phyloP scores from a whole-genome alignment of 140 eudicot genomes.

The Bidens hawaiensis region DNA sequence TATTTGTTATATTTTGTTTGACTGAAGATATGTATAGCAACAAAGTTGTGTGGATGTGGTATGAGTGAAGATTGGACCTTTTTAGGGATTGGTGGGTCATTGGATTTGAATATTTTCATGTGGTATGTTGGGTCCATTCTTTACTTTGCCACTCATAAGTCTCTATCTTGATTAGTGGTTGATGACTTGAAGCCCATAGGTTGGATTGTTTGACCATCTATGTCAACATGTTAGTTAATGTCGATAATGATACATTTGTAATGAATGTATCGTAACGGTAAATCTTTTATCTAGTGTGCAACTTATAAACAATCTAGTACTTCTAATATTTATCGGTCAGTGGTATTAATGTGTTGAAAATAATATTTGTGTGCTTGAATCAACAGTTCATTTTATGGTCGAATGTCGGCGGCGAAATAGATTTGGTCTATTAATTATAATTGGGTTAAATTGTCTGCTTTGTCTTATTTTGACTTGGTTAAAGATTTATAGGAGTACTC shows the following conservation, averaged over 20 bases:
- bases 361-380: too few relatives aligned
- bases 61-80: constrained; percentile 25
- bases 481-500: too few relatives aligned
- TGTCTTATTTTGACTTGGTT: too few relatives aligned
- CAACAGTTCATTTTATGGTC: too few relatives aligned
- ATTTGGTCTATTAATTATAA: too few relatives aligned
- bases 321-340: too few relatives aligned
- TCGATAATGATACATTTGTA: constrained; percentile 24
- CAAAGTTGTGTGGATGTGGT: constrained; percentile 13
- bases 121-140: constrained; percentile 30
- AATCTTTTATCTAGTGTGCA: neutral
- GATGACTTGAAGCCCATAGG: constrained; percentile 33
- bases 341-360: too few relatives aligned
- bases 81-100: constrained; percentile 29
- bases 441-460: too few relatives aligned
- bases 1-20: too few relatives aligned
- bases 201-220: constrained; percentile 43
- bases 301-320: neutral
- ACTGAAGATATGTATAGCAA: neutral
- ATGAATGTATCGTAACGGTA: constrained; percentile 16
- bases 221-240: constrained; percentile 29
- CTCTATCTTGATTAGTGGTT: constrained; percentile 37
- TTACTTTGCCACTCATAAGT: constrained; percentile 33
- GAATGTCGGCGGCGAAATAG: too few relatives aligned
- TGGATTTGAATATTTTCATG: constrained; percentile 32